A percentile compares a stretch with the other conserved stretches of the same genome.
Evolutionary conservation across 164 flowering plant genomes (phyloP).

Genomic region (Vitis labrusca): DNA sequence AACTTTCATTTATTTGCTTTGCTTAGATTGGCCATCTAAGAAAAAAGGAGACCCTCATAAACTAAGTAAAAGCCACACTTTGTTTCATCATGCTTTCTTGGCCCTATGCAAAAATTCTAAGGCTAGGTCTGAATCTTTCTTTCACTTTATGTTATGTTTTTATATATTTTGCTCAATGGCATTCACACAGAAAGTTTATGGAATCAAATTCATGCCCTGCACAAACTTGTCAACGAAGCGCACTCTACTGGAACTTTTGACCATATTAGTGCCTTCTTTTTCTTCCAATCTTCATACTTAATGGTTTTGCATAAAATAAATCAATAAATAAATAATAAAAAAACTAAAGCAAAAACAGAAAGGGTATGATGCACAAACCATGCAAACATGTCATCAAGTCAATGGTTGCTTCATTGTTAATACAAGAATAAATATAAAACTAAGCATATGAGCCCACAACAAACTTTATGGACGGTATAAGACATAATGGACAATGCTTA

Average conservation of each 20-base stretch:
- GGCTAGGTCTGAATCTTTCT: neutral
- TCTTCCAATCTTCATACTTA: neutral
- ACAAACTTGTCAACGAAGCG: constrained; percentile 27
- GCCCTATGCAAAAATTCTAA: neutral
- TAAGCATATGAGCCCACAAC: constrained; percentile 6
- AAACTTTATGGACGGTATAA: constrained; percentile 12
- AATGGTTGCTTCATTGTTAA: constrained; percentile 1
- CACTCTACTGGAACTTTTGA: constrained; percentile 29
- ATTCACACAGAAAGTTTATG: constrained; percentile 11
- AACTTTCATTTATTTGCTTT: neutral
- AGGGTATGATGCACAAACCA: neutral
- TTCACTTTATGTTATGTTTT: neutral
- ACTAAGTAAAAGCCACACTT: constrained; percentile 4
- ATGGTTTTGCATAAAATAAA: neutral
- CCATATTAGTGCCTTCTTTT: constrained; percentile 20
- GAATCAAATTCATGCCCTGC: constrained; percentile 26
- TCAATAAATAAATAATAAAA: neutral
- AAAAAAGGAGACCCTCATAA: constrained; percentile 6
- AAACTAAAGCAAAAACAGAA: neutral
- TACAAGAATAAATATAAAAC: neutral
- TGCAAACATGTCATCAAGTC: constrained; percentile 1
- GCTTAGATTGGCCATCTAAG: constrained; percentile 7
- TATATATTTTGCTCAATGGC: neutral
- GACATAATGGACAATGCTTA: neutral
- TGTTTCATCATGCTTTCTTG: too few relatives aligned